These are phyloP conservation scores for Jaltomata sinuosa DNA, from an alignment of 257 asterid genomes.

Conservation along the genomic window DNA sequence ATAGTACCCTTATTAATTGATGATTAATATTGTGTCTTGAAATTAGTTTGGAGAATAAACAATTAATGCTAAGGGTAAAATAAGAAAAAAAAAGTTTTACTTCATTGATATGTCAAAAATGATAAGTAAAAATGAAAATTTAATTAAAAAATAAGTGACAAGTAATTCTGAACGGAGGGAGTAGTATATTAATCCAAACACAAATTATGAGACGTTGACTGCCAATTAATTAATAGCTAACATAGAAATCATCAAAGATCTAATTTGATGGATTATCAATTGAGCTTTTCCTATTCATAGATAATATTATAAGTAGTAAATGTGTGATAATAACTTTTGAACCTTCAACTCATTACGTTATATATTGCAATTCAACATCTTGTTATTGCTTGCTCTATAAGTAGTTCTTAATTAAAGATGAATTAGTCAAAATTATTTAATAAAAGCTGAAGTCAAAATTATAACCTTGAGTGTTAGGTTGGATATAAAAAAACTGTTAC, in stretches of 20 bases:
- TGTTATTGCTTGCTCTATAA: background rate
- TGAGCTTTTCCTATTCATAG: background rate
- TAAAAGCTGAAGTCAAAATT: background rate
- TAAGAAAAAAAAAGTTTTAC: no score
- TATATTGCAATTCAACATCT: background rate
- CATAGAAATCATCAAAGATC: background rate
- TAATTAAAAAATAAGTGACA: no score
- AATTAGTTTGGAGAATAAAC: no score
- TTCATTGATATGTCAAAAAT: no score
- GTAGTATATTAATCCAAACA: background rate
- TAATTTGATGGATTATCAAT: background rate
- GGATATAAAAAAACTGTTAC: background rate
- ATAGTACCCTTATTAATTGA: no score
- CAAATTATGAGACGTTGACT: background rate
- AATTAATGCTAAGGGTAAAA: no score
- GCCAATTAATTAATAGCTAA: background rate
- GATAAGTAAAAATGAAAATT: no score
- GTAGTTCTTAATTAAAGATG: background rate
- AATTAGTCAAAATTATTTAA: background rate
- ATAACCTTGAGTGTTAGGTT: background rate
- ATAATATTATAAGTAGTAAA: background rate
- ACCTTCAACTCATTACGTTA: background rate
- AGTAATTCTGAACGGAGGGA: no score
- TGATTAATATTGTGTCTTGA: no score
- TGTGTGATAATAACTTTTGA: background rate